Percentiles rank a stretch among this genome's conserved stretches.
These are phyloP conservation scores for Auriscalpium microsporum DNA, from an alignment of 768 basidiomycete species.

Conservation along the genomic window DNA sequence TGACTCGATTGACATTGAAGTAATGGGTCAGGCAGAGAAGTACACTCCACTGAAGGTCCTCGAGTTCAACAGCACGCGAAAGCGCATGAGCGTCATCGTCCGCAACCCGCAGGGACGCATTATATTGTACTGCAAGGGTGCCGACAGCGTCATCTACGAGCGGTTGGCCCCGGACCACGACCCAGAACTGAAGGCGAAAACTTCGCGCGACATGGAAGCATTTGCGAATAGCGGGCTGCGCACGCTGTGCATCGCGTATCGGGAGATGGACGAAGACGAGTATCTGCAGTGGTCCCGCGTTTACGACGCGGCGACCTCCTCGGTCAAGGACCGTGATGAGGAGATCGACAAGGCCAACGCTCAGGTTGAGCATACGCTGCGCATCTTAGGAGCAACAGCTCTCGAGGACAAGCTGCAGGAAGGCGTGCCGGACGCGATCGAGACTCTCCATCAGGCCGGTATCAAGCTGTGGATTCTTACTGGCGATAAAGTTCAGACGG, in stretches of 20 bases:
- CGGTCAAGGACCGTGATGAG: conserved; percentile 77
- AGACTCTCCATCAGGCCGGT: conserved; percentile 81
- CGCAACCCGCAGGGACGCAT: conserved; percentile 78
- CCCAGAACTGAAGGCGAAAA: conserved; percentile 61
- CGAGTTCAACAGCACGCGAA: conserved; percentile 91
- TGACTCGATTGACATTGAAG: conserved; percentile 78
- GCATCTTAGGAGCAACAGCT: conserved; percentile 91
- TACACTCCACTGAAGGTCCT: conserved; percentile 73
- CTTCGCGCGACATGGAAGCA: conserved; percentile 79
- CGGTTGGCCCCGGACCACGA: conserved; percentile 76
- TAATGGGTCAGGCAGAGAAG: conserved; percentile 80
- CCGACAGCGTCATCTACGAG: conserved; percentile 90
- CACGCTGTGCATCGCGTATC: conserved; percentile 84
- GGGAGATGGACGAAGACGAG: conserved; percentile 74
- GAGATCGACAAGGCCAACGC: conserved; percentile 86
- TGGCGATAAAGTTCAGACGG: conserved; percentile 96
- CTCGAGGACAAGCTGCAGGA: conserved; percentile 96
- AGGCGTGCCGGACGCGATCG: conserved; percentile 95
- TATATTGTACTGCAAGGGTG: conserved; percentile 92
- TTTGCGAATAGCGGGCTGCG: conserved; percentile 91
- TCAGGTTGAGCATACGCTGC: conserved; percentile 69
- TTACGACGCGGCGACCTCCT: conserved; percentile 76
- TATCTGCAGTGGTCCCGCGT: conserved; percentile 70
- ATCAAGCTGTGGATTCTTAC: conserved; percentile 99
- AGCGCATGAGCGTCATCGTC: conserved; percentile 91